Base-by-base conservation (phyloP, 129 eudicot species). In the Tagetes erecta region DNA sequence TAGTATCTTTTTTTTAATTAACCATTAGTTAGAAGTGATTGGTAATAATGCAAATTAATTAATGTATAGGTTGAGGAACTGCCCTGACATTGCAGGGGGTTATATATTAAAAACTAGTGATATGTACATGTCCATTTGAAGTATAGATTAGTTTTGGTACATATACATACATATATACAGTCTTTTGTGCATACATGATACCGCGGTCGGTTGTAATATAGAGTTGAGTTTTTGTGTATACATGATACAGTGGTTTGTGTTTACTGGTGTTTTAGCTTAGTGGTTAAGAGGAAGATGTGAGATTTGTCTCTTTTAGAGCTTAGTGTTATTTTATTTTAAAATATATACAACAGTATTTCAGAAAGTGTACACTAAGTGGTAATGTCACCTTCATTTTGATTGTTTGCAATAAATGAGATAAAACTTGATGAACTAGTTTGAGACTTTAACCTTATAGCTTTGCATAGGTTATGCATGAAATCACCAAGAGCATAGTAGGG, bases 11-110 rank as follows among this genome's bases (percentile, higher is more conserved):
- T 33, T 3, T 59, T 31, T 53, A 20, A 20, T 56, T 56, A 20
- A 3, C 27, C 3, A 33, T 10, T 59, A 58, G 41, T 34, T 59
- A 4, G 40, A 59, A 33, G 34, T 59, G 33, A 59, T 59, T 59
- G 65, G n/a, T 34, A 34, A 59, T 59, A 59, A 59, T 59, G 66
- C 66, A 34, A 35, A 59, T 9, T 59, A 5, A 34, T 59, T 20
- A 20, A 20, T 20, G 27, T 20, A 20, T 20, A 20, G 27, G 66
- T 59, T 33, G 34, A 59, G 66, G 39, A 57, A 57, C 8, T 9
- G 30, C 66, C 66, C 66, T 34, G 66, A 59, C 40, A 59, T 59
- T 59, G 41, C 66, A 59, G 66, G 66, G 66, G 66, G 66, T 34
- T 59, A 59, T 59, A 59, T 33, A 10, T 59, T 59, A 20, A 4